These are phyloP conservation scores for Diaporthe batatas DNA, from an alignment of 2,329 filamentous ascomycete genomes.

Conservation along the genomic window DNA sequence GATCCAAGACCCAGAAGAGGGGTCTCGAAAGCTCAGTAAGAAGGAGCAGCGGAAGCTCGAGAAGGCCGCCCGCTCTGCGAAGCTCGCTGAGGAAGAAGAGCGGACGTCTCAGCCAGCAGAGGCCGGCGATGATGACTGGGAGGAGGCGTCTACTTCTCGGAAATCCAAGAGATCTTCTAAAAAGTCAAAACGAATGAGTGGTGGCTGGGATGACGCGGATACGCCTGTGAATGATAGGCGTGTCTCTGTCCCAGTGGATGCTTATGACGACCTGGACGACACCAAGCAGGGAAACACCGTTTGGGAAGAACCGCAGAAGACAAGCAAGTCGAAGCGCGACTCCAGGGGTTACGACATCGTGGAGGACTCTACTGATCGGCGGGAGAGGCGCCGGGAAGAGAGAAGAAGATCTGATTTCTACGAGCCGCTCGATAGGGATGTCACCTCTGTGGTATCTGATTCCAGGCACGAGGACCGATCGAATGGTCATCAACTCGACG, in stretches of 20 bases:
- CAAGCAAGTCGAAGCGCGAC: constrained; percentile 50
- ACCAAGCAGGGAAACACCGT: constrained; percentile 48
- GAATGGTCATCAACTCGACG: constrained; percentile 55
- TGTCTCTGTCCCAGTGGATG: constrained; percentile 50
- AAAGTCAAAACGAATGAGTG: constrained; percentile 43
- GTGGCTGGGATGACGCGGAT: constrained; percentile 42
- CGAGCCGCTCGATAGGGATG: constrained; percentile 58
- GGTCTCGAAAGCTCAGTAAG: constrained; percentile 57
- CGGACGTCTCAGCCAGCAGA: constrained; percentile 23
- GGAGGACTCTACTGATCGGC: constrained; percentile 56
- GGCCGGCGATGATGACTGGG: constrained; percentile 46
- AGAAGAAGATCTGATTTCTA: constrained; percentile 49
- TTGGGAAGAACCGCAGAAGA: constrained; percentile 49
- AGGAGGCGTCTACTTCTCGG: constrained; percentile 47
- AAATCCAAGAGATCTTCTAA: constrained; percentile 52
- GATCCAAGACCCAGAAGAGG: constrained; percentile 43
- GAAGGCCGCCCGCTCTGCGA: constrained; percentile 54
- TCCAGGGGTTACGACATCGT: constrained; percentile 51
- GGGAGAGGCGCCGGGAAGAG: constrained; percentile 51
- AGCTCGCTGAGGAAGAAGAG: constrained; percentile 46
- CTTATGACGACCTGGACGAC: constrained; percentile 49
- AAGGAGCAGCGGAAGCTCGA: constrained; percentile 64
- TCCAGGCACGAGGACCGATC: constrained; percentile 51
- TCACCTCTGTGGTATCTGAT: constrained; percentile 64
- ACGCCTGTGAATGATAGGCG: constrained; percentile 47